Conservation (phyloP, 2,329 filamentous ascomycete genomes). For the Talaromyces sp. region DNA sequence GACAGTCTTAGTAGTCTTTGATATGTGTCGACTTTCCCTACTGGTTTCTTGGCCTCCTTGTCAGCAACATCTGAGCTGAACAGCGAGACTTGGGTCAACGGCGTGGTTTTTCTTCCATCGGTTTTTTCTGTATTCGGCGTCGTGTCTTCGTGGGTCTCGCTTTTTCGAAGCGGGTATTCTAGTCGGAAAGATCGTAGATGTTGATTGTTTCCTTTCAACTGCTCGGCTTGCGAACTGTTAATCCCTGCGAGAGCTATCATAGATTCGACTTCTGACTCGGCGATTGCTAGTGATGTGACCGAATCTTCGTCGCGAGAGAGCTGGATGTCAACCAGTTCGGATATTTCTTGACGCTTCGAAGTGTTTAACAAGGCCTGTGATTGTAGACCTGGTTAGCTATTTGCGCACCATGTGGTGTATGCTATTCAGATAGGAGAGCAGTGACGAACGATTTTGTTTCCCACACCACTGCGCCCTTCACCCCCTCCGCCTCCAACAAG, state of each 20-base stretch:
- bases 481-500: constrained; percentile 87
- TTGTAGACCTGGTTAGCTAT: background rate
- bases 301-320: constrained; percentile 84
- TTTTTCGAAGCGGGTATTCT: constrained; percentile 49
- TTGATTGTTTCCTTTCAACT: constrained; percentile 73
- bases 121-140: constrained; percentile 26
- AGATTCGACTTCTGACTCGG: constrained; percentile 55
- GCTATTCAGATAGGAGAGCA: background rate
- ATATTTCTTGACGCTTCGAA: constrained; percentile 61
- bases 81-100: constrained; percentile 51
- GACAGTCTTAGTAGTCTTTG: constrained; percentile 59
- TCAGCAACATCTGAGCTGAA: constrained; percentile 42
- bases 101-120: constrained; percentile 33
- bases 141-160: constrained; percentile 21
- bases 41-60: constrained; percentile 28
- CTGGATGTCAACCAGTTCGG: constrained; percentile 67
- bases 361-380: constrained; percentile 67
- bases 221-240: constrained; percentile 72
- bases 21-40: constrained; percentile 54
- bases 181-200: constrained; percentile 77
- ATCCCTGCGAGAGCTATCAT: constrained; percentile 69
- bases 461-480: constrained; percentile 73
- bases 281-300: constrained; percentile 74
- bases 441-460: constrained; percentile 74
- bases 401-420: background rate